Percentiles rank a stretch among this genome's conserved stretches.
These are phyloP conservation scores for Xylariaceae sp. DNA, from an alignment of 2,329 filamentous ascomycete genomes.

Conservation along the genomic window DNA sequence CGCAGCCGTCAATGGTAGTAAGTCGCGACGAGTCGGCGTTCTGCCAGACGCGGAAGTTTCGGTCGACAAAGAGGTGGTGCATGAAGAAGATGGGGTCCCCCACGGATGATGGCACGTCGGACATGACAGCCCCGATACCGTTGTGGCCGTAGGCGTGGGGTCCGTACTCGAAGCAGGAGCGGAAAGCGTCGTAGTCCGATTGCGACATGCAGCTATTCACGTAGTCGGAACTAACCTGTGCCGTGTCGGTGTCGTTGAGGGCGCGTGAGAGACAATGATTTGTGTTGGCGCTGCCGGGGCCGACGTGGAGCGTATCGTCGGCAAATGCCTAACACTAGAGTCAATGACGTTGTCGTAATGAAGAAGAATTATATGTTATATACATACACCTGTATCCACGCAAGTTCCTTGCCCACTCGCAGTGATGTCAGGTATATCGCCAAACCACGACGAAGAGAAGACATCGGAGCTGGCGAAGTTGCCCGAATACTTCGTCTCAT, in stretches of 20 bases:
- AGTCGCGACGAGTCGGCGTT: too few relatives aligned
- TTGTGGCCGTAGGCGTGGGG: too few relatives aligned
- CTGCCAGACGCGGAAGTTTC: too few relatives aligned
- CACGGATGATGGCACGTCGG: too few relatives aligned
- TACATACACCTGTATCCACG: constrained; percentile 30
- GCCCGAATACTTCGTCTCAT: constrained; percentile 35
- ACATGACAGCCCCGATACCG: too few relatives aligned
- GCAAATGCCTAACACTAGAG: constrained; percentile 28
- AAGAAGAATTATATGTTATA: neutral
- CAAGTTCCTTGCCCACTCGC: constrained; percentile 30
- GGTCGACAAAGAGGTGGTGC: too few relatives aligned
- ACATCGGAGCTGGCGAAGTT: constrained; percentile 30
- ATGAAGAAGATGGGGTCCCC: too few relatives aligned
- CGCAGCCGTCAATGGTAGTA: too few relatives aligned
- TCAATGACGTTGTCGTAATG: neutral
- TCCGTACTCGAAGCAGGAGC: constrained; percentile 31
- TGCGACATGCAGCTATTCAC: constrained; percentile 31
- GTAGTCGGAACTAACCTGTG: constrained; percentile 29
- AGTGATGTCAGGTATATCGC: constrained; percentile 25
- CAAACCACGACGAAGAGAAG: constrained; percentile 30
- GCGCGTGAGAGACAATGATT: constrained; percentile 33
- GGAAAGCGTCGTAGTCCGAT: constrained; percentile 29
- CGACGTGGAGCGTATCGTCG: constrained; percentile 28
- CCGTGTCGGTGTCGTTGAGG: constrained; percentile 30
- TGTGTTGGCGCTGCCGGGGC: constrained; percentile 24